Evolutionary conservation across 441 rosid species (phyloP).

Genomic region (Geranium incanum): DNA sequence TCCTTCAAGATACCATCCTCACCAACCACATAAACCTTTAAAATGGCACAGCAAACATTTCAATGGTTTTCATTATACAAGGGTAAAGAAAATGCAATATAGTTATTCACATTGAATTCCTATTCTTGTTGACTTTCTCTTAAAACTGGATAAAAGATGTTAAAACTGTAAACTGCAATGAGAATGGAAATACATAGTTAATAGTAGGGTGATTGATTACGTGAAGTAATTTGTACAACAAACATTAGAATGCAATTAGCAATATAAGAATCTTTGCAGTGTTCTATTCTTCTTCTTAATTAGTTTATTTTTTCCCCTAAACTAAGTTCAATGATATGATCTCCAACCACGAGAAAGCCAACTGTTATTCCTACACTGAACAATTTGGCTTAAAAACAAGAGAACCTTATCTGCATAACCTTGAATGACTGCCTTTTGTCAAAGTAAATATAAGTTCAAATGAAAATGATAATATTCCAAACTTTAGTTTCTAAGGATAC

Average conservation of each 20-base stretch:
- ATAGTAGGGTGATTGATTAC: too few species aligned
- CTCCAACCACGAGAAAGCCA: too few species aligned
- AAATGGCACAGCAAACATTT: slow-evolving; percentile 13
- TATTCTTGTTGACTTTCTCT: not conserved
- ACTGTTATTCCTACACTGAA: not conserved
- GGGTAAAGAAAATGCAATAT: slow-evolving; percentile 2
- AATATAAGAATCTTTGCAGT: too few species aligned
- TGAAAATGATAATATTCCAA: not conserved
- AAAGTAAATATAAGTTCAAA: not conserved
- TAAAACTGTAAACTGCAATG: too few species aligned
- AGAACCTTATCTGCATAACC: not conserved
- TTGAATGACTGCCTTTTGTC: not conserved
- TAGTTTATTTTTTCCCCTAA: too few species aligned
- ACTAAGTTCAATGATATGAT: too few species aligned
- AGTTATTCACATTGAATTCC: slow-evolving; percentile 1
- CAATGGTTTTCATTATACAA: slow-evolving; percentile 13
- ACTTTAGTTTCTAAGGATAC: not conserved
- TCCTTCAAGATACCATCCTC: slow-evolving; percentile 98
- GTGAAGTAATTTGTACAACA: too few species aligned
- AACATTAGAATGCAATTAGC: too few species aligned
- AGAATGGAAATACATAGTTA: too few species aligned
- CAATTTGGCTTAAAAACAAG: not conserved
- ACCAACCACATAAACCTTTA: slow-evolving; percentile 84
- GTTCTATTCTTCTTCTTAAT: too few species aligned
- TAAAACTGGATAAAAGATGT: not conserved